Conservation (phyloP, 371 early-diverging fungal genomes). For the Phascolomyces articulosus region DNA sequence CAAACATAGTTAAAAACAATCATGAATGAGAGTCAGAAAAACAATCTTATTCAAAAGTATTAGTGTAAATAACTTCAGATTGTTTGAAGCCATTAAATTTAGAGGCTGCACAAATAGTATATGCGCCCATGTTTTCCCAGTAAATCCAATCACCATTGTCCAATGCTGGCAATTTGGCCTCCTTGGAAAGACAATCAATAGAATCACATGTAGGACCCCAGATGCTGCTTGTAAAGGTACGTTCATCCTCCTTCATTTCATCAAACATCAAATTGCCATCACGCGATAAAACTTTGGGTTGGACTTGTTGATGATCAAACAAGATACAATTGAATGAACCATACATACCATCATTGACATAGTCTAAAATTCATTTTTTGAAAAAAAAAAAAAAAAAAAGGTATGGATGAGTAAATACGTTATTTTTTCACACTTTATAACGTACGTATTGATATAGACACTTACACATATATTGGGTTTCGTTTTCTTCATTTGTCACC, state of each 20-base stretch:
- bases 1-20: too few species aligned
- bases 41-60: conserved; percentile 55
- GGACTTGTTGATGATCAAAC: conserved; percentile 93
- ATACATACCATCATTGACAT: conserved; percentile 98
- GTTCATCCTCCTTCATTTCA: conserved; percentile 13
- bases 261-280: conserved; percentile 13
- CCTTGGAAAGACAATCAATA: conserved; percentile 88
- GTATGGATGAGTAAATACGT: not conserved
- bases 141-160: conserved; percentile 96
- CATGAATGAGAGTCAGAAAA: too few species aligned
- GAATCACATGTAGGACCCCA: conserved; percentile 99
- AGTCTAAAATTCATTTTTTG: too few species aligned
- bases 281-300: conserved; percentile 52
- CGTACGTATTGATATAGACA: not conserved
- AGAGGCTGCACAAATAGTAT: conserved; percentile 88
- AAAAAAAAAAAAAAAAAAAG: too few species aligned
- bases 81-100: conserved; percentile 93
- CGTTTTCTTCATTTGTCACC: conserved; percentile 24
- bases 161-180: conserved; percentile 78
- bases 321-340: conserved; percentile 97
- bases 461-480: conserved; percentile 77
- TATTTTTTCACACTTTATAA: too few species aligned
- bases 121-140: conserved; percentile 97
- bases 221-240: conserved; percentile 67
- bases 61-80: conserved; percentile 85